Base-by-base conservation (phyloP, 192 early-diverging fungal genomes). In the Radiomyces spectabilis region DNA sequence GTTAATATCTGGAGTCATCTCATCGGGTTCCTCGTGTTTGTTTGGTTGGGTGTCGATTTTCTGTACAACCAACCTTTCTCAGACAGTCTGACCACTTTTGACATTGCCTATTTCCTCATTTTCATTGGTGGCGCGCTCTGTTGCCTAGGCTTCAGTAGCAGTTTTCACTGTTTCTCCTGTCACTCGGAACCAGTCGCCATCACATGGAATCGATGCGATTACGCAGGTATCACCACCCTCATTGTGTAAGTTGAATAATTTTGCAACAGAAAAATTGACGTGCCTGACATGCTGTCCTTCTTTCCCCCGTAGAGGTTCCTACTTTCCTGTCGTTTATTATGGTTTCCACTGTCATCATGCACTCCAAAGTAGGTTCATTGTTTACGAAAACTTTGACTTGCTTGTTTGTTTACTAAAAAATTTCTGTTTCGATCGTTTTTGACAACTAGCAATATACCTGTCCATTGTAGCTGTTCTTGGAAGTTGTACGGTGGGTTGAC, bases 161-260 rank as follows among this genome's bases (percentile, higher is more conserved):
- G 71, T 19, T 95, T 88, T 67, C 93, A 95, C 66, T 72, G 82
- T 10, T 87, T 89, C 38, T 76, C 77, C 5, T 95, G 90, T 63
- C 93, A 95, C 68, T 95, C 93, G 39, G 78, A 80, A 35, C 56
- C 50, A 3, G 84, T 90, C 22, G 75, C 78, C 46, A 69, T 68
- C 46, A 63, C 65, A 3, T 93, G 88, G 86, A 97, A 93, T 75
- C 81, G 89, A 61, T 88, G 88, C 50, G 94, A 95, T 66, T 97
- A 94, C 77, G 76, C 88, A 18, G 93, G 93, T 10, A 97, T 95
- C 54, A 87, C 91, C 22, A 61, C 79, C 16, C 73, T 94, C 37
- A 93, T 92, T 44, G 78, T 86, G 56, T 80, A 61, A 53, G 73
- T 71, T n/a, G n/a, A n/a, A n/a, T n/a, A n/a, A n/a, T n/a, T 21